phyloP scores from a whole-genome alignment of 306 rosid species.

The Prunus campanulata region DNA sequence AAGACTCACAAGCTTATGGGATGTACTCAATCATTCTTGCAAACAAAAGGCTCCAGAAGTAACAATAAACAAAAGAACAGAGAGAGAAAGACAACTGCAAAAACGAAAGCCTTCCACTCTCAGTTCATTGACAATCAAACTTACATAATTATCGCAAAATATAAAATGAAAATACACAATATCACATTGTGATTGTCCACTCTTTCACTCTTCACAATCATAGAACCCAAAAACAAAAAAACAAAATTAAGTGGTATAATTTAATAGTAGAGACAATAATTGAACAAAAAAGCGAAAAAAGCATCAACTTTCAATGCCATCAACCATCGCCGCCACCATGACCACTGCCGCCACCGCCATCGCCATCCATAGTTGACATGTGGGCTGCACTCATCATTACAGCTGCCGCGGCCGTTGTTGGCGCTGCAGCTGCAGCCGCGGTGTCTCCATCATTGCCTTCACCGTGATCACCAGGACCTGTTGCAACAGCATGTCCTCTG shows the following conservation, averaged over 20 bases:
- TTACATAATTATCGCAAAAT: background rate
- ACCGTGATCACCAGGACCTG: constrained; percentile 4
- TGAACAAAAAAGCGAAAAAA: background rate
- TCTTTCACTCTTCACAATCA: background rate
- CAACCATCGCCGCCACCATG: constrained; percentile 38
- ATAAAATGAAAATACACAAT: background rate
- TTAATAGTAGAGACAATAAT: background rate
- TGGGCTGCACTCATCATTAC: constrained; percentile 22
- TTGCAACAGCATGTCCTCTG: constrained; percentile 20
- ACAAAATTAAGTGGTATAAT: background rate
- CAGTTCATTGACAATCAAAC: too few species aligned
- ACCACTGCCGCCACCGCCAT: constrained; percentile 35
- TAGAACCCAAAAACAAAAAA: background rate
- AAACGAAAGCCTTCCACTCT: too few species aligned
- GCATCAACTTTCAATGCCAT: background rate
- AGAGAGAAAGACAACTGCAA: too few species aligned
- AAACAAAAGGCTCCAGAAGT: too few species aligned
- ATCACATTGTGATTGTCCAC: background rate
- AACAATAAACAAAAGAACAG: too few species aligned
- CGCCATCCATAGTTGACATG: constrained; percentile 19
- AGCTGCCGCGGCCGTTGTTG: constrained; percentile 31
- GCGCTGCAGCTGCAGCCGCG: background rate
- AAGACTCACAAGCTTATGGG: too few species aligned
- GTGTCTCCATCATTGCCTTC: constrained; percentile 21
- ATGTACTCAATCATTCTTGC: too few species aligned